phyloP scores from a whole-genome alignment of 2,329 filamentous ascomycete species.

The Penicillium fuscoglaucum region DNA sequence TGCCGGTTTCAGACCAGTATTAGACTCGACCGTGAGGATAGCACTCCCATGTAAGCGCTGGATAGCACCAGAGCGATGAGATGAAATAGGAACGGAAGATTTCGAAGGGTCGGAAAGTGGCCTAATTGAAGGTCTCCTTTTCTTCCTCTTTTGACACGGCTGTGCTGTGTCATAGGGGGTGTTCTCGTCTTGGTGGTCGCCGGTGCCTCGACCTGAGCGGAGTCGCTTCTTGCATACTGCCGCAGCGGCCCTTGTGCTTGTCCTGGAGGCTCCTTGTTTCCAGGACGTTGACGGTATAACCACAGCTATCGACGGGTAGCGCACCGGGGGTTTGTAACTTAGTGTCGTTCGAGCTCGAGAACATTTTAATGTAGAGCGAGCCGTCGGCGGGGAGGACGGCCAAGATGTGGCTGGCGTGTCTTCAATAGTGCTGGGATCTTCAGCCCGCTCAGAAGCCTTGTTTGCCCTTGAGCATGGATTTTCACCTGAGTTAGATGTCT shows the following conservation, averaged over 20 bases:
- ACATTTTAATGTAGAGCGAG: background rate
- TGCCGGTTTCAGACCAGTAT: constrained; percentile 12
- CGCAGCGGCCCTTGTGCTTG: background rate
- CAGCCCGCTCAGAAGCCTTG: background rate
- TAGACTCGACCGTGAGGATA: constrained; percentile 14
- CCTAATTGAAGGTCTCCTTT: constrained; percentile 13
- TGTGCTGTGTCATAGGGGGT: constrained; percentile 7
- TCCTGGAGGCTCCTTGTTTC: background rate
- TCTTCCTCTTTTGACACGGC: constrained; percentile 10
- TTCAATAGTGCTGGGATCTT: background rate
- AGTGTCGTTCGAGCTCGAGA: background rate
- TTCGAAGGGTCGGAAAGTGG: constrained; percentile 6
- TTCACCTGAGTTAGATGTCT: background rate
- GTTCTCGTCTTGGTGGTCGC: constrained; percentile 1
- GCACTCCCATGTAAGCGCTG: constrained; percentile 7
- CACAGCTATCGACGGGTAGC: background rate
- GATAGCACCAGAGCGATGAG: constrained; percentile 8
- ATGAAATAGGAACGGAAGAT: constrained; percentile 9
- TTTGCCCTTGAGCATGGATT: background rate
- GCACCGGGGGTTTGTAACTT: background rate
- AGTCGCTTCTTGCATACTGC: background rate
- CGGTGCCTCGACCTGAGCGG: constrained; percentile 2
- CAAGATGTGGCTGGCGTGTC: background rate
- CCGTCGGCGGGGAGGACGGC: background rate
- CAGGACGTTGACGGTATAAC: background rate